These are phyloP conservation scores for Lichtheimia ornata DNA, from an alignment of 371 early-diverging fungal genomes.

Conservation along the genomic window DNA sequence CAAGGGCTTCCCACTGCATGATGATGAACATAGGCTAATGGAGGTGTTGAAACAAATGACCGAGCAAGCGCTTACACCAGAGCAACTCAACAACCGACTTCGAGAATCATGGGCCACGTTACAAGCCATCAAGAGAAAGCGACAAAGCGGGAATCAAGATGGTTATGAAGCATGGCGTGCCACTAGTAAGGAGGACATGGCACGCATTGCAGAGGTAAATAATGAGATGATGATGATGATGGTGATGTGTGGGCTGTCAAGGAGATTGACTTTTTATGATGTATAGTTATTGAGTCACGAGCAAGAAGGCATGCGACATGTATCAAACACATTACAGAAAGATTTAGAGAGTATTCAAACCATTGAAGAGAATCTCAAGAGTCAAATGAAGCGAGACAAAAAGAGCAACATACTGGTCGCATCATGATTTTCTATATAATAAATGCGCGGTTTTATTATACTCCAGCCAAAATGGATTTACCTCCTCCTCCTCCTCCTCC, in stretches of 20 bases:
- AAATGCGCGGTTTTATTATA: too few relatives aligned
- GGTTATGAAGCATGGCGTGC: constrained; percentile 18
- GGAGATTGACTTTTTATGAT: not conserved
- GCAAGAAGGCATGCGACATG: constrained; percentile 20
- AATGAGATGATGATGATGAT: not conserved
- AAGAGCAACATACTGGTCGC: not conserved
- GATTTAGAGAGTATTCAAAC: constrained; percentile 13
- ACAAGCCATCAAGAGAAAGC: constrained; percentile 11
- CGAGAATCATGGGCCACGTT: constrained; percentile 12
- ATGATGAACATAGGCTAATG: constrained; percentile 20
- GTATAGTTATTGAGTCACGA: constrained; percentile 10
- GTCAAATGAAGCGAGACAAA: constrained; percentile 5
- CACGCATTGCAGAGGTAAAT: constrained; percentile 20
- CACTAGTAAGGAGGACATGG: constrained; percentile 13
- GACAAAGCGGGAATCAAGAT: not conserved
- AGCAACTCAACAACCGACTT: constrained; percentile 16
- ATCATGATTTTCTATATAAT: not conserved
- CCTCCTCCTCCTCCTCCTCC: too few relatives aligned
- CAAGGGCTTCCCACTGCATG: constrained; percentile 22
- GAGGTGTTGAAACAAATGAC: constrained; percentile 11
- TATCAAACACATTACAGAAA: constrained; percentile 12
- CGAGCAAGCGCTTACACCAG: constrained; percentile 11
- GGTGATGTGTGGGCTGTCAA: too few relatives aligned
- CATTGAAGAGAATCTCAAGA: constrained; percentile 14
- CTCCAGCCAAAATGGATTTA: too few relatives aligned